Evolutionary conservation across 805 yeast genomes (phyloP), one percentile per base, ranked within the genome.

Genomic region (Pichia nanzhaoensis): DNA sequence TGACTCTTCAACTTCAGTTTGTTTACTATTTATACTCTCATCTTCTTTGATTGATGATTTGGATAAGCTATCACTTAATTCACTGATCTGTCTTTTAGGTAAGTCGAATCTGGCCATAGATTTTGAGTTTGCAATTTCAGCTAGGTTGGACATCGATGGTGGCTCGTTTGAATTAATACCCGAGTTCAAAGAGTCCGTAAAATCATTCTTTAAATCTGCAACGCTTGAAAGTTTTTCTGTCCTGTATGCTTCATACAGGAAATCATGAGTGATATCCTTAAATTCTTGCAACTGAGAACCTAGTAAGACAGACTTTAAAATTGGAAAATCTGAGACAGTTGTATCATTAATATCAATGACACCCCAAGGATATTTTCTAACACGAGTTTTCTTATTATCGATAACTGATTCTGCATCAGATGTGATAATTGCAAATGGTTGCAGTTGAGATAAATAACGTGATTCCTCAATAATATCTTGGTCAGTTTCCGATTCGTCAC

Each of bases 331-430:
- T 34, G 77, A 69, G 54, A 65, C 66, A 38, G 64, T 67, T 17
- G 80, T 69, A 58, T 78, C 73, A 56, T 69, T 69, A 46, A 77
- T 74, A 56, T 77, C 80, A 42, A 77, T 72, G 36, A 68, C 51
- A 9, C 91, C 91, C 93, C 93, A 85, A 27, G 91, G 90, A 55
- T 84, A 84, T 46, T 70, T 66, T 67, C 93, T 77, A 13, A 77
- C 79, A 55, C 76, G 75, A 38, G 78, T 70, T 27, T 63, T 60
- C 43, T 64, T 59, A 16, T 86, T 86, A 27, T 74, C 63, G 32
- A 74, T 57, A 43, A 70, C 73, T 43, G 67, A 69, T 51, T 75
- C 77, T 33, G 71, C 73, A 58, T 82, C 90, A 0, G 88, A 77
- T 5, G 82, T 67, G 47, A 85, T 70, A 9, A 84, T 69, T 1